Evolutionary conservation across 352 stramenopile genomes (phyloP).

Genomic region (Globisporangium cylindrosporum): DNA sequence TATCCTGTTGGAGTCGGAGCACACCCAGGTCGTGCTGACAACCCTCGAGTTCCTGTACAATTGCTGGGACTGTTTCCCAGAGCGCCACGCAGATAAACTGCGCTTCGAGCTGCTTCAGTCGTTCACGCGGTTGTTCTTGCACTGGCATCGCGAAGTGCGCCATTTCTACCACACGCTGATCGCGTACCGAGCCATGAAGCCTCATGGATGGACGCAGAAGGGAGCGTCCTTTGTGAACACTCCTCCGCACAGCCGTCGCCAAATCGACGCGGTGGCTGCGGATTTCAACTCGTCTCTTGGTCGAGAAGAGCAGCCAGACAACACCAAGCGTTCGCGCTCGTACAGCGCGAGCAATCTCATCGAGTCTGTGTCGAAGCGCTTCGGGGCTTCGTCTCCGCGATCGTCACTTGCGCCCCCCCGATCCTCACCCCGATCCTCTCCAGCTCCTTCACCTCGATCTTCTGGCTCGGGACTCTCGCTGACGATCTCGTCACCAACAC

Average conservation of each 20-base stretch:
- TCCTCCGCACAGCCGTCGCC: constrained; percentile 75
- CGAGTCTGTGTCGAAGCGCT: constrained; percentile 79
- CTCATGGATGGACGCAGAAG: constrained; percentile 84
- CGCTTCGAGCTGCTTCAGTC: constrained; percentile 77
- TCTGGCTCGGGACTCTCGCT: constrained; percentile 46
- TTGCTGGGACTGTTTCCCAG: constrained; percentile 87
- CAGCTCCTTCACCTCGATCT: constrained; percentile 50
- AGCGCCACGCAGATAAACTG: constrained; percentile 85
- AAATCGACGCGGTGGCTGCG: constrained; percentile 84
- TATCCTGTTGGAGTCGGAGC: constrained; percentile 80
- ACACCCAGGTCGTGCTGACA: constrained; percentile 84
- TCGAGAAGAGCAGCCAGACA: constrained; percentile 54
- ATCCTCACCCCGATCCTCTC: constrained; percentile 66
- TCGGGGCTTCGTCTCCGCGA: constrained; percentile 51
- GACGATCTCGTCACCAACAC: constrained; percentile 76
- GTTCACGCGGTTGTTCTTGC: constrained; percentile 79
- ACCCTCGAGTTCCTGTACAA: constrained; percentile 90
- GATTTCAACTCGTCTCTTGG: constrained; percentile 86
- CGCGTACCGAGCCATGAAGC: constrained; percentile 82
- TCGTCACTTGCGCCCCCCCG: constrained; percentile 49
- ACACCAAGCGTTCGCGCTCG: constrained; percentile 54
- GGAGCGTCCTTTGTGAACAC: constrained; percentile 86
- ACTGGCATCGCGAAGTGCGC: constrained; percentile 87
- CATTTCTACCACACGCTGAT: constrained; percentile 87
- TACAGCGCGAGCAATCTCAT: constrained; percentile 85